phyloP scores from a whole-genome alignment of 768 basidiomycete genomes.

The Cytidiella melzeri region DNA sequence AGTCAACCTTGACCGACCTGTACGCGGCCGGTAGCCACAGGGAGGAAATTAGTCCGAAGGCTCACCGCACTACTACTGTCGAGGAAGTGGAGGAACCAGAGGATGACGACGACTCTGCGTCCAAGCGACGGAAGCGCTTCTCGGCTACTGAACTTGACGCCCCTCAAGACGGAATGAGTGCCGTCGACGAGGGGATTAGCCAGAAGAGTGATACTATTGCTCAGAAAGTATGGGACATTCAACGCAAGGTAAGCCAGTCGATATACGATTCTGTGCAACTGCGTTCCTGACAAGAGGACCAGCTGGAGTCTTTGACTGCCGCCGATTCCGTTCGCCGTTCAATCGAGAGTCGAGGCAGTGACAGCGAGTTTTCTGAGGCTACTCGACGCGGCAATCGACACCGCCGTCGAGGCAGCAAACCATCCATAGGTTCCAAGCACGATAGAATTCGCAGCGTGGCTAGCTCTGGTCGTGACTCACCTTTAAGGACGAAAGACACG shows the following conservation, averaged over 20 bases:
- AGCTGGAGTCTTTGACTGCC: slow-evolving; percentile 75
- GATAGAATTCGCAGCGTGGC: slow-evolving; percentile 14
- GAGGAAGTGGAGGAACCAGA: slow-evolving; percentile 45
- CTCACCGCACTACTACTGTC: slow-evolving; percentile 45
- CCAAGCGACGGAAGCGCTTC: slow-evolving; percentile 72
- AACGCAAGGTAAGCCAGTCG: slow-evolving; percentile 68
- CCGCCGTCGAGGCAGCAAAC: slow-evolving; percentile 10
- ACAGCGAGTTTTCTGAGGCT: slow-evolving; percentile 27
- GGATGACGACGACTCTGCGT: slow-evolving; percentile 36
- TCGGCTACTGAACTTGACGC: slow-evolving; percentile 61
- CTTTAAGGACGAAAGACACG: not conserved
- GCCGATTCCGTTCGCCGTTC: slow-evolving; percentile 45
- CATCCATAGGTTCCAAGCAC: slow-evolving; percentile 7
- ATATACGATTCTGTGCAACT: too few relatives aligned
- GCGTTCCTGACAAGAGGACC: slow-evolving; percentile 6
- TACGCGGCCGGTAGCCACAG: slow-evolving; percentile 40
- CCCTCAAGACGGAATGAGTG: slow-evolving; percentile 73
- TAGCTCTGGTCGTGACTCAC: not conserved
- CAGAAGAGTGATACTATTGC: slow-evolving; percentile 83
- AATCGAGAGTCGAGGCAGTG: slow-evolving; percentile 40
- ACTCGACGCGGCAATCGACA: slow-evolving; percentile 10
- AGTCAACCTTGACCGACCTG: slow-evolving; percentile 73
- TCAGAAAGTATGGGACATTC: slow-evolving; percentile 82
- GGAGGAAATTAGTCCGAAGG: slow-evolving; percentile 8
- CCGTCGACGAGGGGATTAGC: slow-evolving; percentile 83